Conservation (phyloP, 495 filamentous ascomycete genomes). For the Aspergillus carlsbadensis region DNA sequence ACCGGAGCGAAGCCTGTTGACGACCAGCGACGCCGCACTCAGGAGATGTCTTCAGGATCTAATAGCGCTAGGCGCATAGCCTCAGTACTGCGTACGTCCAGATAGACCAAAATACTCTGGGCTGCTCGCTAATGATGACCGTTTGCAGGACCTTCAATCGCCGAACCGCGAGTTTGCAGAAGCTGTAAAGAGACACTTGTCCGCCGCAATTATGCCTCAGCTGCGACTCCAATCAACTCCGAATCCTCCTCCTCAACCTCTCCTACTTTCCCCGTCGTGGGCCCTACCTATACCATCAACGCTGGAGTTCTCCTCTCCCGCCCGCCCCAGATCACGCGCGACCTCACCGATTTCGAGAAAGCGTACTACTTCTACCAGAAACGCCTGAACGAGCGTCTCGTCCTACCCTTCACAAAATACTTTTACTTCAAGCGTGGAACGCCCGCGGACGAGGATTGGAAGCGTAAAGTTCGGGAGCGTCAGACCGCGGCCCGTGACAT, state of each 20-base stretch:
- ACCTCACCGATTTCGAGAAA: constrained; percentile 83
- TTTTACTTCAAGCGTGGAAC: constrained; percentile 97
- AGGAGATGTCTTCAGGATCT: constrained; percentile 44
- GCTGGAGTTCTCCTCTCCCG: constrained; percentile 84
- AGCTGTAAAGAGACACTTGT: constrained; percentile 50
- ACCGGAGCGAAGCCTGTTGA: constrained; percentile 16
- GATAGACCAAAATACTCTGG: neutral
- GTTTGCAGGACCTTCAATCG: constrained; percentile 38
- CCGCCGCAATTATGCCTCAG: constrained; percentile 46
- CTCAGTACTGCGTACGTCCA: constrained; percentile 38
- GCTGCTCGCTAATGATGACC: constrained; percentile 5
- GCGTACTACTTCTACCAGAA: constrained; percentile 95
- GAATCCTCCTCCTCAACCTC: constrained; percentile 30
- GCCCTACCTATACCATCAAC: constrained; percentile 63
- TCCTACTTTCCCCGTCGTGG: constrained; percentile 35
- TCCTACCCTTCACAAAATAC: constrained; percentile 82
- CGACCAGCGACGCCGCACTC: constrained; percentile 16
- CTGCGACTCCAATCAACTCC: constrained; percentile 35
- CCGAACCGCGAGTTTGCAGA: constrained; percentile 49
- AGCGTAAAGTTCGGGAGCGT: constrained; percentile 75
- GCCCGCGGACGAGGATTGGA: constrained; percentile 82
- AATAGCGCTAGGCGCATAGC: constrained; percentile 47
- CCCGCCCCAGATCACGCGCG: constrained; percentile 80
- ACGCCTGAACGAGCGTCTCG: constrained; percentile 89
- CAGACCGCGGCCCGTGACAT: constrained; percentile 78